Percentiles rank a stretch among this genome's conserved stretches.
Evolutionary conservation across 305 asterid genomes (phyloP).

Genomic region (Rubia occidens): DNA sequence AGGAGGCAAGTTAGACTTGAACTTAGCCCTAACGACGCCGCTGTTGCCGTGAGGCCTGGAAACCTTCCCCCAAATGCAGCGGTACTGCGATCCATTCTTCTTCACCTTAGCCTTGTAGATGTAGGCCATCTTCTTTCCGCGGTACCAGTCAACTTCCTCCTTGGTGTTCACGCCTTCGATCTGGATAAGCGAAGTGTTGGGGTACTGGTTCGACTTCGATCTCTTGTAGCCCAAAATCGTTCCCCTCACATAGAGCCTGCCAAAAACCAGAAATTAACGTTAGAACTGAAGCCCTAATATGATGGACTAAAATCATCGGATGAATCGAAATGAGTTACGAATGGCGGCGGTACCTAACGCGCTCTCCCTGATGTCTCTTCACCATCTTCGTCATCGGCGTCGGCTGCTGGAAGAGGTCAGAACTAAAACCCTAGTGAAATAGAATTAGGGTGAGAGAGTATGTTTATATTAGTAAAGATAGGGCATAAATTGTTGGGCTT

Average conservation of each 20-base stretch:
- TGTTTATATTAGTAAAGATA: no score
- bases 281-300: neutral
- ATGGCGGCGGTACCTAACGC: slow-evolving; percentile 32
- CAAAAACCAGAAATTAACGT: neutral
- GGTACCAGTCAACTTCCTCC: slow-evolving; percentile 85
- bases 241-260: slow-evolving; percentile 18
- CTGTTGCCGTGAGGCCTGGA: slow-evolving; percentile 79
- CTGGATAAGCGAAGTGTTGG: slow-evolving; percentile 78
- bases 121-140: slow-evolving; percentile 74
- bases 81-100: slow-evolving; percentile 73
- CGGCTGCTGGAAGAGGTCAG: no score
- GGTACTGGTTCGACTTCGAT: slow-evolving; percentile 87
- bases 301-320: no score
- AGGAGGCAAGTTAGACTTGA: slow-evolving; percentile 82
- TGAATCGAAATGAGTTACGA: neutral
- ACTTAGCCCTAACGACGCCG: slow-evolving; percentile 73
- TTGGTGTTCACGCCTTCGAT: slow-evolving; percentile 86
- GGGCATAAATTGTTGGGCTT: neutral
- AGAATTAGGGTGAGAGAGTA: neutral
- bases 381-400: slow-evolving; percentile 27
- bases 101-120: slow-evolving; percentile 89
- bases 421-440: slow-evolving; percentile 20
- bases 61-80: slow-evolving; percentile 93
- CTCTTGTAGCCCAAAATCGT: slow-evolving; percentile 24
- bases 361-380: slow-evolving; percentile 68